Base-by-base conservation (phyloP, 1,139 yeast species). In the Yamadazyma kanchanaburiensis region DNA sequence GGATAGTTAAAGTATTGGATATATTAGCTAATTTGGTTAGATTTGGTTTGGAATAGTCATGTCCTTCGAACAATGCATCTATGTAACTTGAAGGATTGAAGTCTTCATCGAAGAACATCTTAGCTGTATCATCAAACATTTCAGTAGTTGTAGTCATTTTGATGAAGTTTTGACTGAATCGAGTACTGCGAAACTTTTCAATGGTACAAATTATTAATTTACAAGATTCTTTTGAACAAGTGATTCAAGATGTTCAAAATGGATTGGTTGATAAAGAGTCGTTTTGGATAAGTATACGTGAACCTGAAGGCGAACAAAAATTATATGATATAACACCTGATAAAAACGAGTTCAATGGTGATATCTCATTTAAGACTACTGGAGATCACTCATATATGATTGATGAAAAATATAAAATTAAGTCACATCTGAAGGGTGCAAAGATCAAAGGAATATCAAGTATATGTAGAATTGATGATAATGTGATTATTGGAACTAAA, bases 1-100 rank as follows among this genome's bases (percentile, higher is more conserved):
- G 82, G 4, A 78, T 65, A 12, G 77, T 58, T 22, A 81, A 57
- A 18, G 52, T 57, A 25, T 62, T 55, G 25, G 64, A 53, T 26
- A 54, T 54, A 32, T 43, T 52, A 20, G 60, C 51, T 21, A 64
- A 41, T 25, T 49, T 48, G 13, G 56, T 46, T 28, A 60, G 38
- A 19, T 51, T 51, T 20, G 40, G 36, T 18, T 53, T 50, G 24
- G 56, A 42, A 35, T 58, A 58, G 18, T 45, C 38, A 12, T 46
- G 39, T n/a, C 55, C 51, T 19, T 59, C 51, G 39, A 50, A 60
- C 26, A 61, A 53, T 9, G 67, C 62, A 38, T 67, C 66, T 18
- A 67, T 58, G 37, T 62, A 68, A 27, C 46, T 45, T 9, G 60
- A 42, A 1, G 70, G 61, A 27, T 53, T 52, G 46, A 68, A 66